phyloP scores from a whole-genome alignment of 1,284 basidiomycete species.

The Heliocybe sulcata region DNA sequence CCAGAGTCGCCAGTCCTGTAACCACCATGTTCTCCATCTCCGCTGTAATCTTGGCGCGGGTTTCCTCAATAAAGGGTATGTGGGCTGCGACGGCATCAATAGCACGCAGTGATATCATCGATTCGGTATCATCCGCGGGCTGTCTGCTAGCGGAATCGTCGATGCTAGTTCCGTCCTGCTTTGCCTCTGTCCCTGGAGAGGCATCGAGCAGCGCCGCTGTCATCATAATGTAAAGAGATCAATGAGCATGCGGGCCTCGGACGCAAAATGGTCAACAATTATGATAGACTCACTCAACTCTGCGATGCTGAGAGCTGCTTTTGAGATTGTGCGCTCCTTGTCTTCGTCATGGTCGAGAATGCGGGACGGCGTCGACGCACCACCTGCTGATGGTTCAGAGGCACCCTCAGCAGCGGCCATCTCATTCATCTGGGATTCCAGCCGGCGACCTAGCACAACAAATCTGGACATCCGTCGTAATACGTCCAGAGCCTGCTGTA shows the following conservation, averaged over 20 bases:
- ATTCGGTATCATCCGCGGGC: not conserved
- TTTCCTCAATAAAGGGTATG: slow-evolving; percentile 63
- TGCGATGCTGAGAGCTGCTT: slow-evolving; percentile 85
- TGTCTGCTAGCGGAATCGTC: not conserved
- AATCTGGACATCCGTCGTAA: slow-evolving; percentile 79
- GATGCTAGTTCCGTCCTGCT: not conserved
- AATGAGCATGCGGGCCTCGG: no score
- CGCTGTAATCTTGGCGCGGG: slow-evolving; percentile 60
- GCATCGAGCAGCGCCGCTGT: slow-evolving; percentile 34
- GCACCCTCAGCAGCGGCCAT: slow-evolving; percentile 31
- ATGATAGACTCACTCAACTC: slow-evolving; percentile 64
- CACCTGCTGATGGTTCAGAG: slow-evolving; percentile 13
- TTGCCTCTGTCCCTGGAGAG: slow-evolving; percentile 11
- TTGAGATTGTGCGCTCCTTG: slow-evolving; percentile 79
- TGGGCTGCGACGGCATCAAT: slow-evolving; percentile 67
- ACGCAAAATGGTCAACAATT: no score
- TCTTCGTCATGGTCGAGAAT: slow-evolving; percentile 58
- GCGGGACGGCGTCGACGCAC: slow-evolving; percentile 12
- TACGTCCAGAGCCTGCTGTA: slow-evolving; percentile 80
- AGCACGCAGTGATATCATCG: slow-evolving; percentile 52
- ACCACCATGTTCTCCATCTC: slow-evolving; percentile 90
- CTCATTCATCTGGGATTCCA: slow-evolving; percentile 76
- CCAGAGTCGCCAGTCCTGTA: slow-evolving; percentile 66
- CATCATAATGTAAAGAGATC: not conserved
- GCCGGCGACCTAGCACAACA: slow-evolving; percentile 69